Conservation (phyloP, 805 yeast species). For the Myxozyma neglecta region DNA sequence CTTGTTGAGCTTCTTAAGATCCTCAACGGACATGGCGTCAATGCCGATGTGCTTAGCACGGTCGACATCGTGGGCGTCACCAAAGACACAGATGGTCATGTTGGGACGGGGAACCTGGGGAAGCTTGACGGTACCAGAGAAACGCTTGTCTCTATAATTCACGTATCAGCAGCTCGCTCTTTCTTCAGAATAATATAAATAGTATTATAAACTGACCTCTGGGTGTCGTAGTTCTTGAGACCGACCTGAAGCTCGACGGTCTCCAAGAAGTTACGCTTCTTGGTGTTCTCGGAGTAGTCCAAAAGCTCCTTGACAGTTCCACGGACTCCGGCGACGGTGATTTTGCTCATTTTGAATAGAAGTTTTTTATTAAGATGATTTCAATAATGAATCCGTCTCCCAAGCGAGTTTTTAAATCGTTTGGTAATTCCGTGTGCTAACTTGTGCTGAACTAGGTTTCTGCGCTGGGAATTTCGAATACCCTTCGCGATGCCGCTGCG, state of each 20-base stretch:
- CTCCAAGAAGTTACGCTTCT: constrained; percentile 99
- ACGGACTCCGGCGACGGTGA: constrained; percentile 91
- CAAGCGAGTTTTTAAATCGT: constrained; percentile 26
- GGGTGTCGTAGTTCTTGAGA: constrained; percentile 99
- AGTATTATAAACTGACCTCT: constrained; percentile 51
- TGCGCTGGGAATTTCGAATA: no score
- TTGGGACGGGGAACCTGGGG: constrained; percentile 99
- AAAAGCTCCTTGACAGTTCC: constrained; percentile 91
- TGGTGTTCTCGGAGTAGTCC: constrained; percentile 77
- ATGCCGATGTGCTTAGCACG: constrained; percentile 99
- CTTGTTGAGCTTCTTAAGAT: constrained; percentile 99
- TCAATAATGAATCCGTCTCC: constrained; percentile 28
- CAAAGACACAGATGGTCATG: constrained; percentile 99
- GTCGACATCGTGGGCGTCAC: constrained; percentile 99
- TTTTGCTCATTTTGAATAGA: constrained; percentile 48
- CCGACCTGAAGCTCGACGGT: constrained; percentile 99
- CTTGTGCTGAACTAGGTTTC: no score
- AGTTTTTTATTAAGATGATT: not conserved
- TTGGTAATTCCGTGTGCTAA: constrained; percentile 27
- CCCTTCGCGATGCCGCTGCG: no score
- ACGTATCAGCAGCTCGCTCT: not conserved
- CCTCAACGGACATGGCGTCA: constrained; percentile 99
- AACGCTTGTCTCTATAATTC: constrained; percentile 89
- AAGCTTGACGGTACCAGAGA: constrained; percentile 98
- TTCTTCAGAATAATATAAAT: not conserved